Evolutionary conservation across 2,329 filamentous ascomycete species (phyloP).

Genomic region (Hymenoscyphus fraxineus): DNA sequence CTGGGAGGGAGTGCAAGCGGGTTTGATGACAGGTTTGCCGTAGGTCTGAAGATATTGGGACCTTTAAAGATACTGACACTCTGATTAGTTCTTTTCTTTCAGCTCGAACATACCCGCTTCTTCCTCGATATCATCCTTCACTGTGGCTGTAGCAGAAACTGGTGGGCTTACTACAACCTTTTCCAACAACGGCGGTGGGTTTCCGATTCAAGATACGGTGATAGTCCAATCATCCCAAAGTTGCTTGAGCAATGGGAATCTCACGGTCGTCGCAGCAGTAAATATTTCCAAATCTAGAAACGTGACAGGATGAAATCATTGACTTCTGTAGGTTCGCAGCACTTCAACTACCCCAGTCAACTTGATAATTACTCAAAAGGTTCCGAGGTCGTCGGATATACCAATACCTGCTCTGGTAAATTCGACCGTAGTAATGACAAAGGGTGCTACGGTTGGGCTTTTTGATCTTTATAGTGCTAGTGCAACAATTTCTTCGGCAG

Average conservation of each 20-base stretch:
- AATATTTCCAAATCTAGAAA: constrained; percentile 4
- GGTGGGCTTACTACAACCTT: constrained; percentile 45
- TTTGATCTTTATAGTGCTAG: constrained; percentile 29
- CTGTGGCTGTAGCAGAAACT: constrained; percentile 46
- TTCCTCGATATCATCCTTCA: constrained; percentile 60
- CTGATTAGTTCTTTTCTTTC: constrained; percentile 30
- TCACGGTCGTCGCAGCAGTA: constrained; percentile 31
- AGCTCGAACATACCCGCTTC: constrained; percentile 48
- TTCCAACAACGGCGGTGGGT: constrained; percentile 56
- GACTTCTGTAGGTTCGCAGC: constrained; percentile 21
- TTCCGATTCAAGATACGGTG: constrained; percentile 51
- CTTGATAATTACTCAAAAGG: constrained; percentile 24
- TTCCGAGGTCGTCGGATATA: constrained; percentile 19
- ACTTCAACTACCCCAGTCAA: constrained; percentile 17
- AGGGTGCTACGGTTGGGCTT: constrained; percentile 24
- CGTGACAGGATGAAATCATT: neutral
- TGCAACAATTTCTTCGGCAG: constrained; percentile 16
- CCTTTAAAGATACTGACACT: constrained; percentile 25
- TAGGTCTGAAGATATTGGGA: constrained; percentile 42
- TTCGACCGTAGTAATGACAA: constrained; percentile 23
- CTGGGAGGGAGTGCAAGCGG: constrained; percentile 49
- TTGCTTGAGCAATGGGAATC: constrained; percentile 41
- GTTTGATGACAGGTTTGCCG: constrained; percentile 58
- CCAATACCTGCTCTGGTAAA: constrained; percentile 24
- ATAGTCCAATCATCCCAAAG: constrained; percentile 55